Evolutionary conservation across 768 basidiomycete genomes (phyloP).

Genomic region (Amanita subjunquillea): DNA sequence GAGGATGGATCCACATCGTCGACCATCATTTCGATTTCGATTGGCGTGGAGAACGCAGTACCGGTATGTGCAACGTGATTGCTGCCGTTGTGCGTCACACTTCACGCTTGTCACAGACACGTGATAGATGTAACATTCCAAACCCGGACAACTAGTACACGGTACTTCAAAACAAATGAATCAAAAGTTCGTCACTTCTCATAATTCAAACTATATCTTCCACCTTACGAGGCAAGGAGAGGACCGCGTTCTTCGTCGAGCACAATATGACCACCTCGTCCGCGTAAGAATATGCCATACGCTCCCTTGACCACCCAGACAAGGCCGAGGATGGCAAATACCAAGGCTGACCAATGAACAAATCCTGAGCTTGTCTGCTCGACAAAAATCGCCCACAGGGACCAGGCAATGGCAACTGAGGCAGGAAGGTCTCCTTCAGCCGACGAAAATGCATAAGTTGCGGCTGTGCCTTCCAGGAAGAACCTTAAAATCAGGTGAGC

Average conservation of each 20-base stretch:
- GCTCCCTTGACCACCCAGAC: slow-evolving; percentile 78
- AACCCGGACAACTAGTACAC: neutral
- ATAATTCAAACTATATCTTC: neutral
- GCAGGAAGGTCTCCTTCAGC: slow-evolving; percentile 89
- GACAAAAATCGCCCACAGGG: slow-evolving; percentile 88
- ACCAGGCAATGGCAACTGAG: slow-evolving; percentile 84
- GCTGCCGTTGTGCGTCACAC: neutral
- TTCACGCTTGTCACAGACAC: slow-evolving; percentile 1
- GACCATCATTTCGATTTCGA: neutral
- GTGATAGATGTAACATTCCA: slow-evolving; percentile 4
- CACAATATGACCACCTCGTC: slow-evolving; percentile 42
- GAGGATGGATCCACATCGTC: slow-evolving; percentile 12
- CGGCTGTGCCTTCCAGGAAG: slow-evolving; percentile 88
- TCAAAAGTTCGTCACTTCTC: slow-evolving; percentile 3
- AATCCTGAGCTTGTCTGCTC: slow-evolving; percentile 60
- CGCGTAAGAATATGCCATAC: slow-evolving; percentile 39
- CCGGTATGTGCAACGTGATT: neutral
- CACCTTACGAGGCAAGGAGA: slow-evolving; percentile 35
- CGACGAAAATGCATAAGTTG: slow-evolving; percentile 90
- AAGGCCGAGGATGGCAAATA: slow-evolving; percentile 74
- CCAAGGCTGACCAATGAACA: slow-evolving; percentile 87
- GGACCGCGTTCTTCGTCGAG: slow-evolving; percentile 82
- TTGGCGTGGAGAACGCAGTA: too few species aligned
- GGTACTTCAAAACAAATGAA: neutral
- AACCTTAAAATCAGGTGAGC: slow-evolving; percentile 33